Evolutionary conservation across 306 rosid genomes (phyloP), one percentile per base, ranked within the genome.

Genomic region (Cicer yamashitae): DNA sequence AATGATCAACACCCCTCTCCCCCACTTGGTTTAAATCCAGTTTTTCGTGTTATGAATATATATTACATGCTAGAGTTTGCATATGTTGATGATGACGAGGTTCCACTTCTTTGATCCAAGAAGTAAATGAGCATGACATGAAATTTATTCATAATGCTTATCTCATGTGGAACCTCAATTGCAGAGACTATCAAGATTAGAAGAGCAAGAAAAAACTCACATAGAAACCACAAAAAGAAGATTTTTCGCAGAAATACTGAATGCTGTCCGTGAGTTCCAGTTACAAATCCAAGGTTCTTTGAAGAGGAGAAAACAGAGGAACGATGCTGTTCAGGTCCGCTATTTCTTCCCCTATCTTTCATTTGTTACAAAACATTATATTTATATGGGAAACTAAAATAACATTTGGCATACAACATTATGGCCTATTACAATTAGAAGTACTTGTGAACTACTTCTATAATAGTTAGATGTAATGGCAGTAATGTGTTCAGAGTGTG

Each of bases 261-360:
- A 92, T 88, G 82, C 96, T 77, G 96, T 92, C 61, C 96, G 99
- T 25, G 99, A 94, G 75, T 90, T 89, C 84, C 99, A 92, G 77
- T 84, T 94, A 77, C 99, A 92, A 86, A 86, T 85, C 77, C 97
- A 94, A 84, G 93, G 96, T 72, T 79, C 97, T 67, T 30, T 87
- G 83, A 88, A 87, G 84, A 85, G 99, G 60, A 88, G 97, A 81
- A 94, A 92, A 77, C 96, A 89, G 73, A 87, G 97, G 80, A 94
- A 92, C 79, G 97, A 92, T 62, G 88, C 85, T 59, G 86, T 94
- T 71, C 93, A 84, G 91, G 99, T 92, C 73, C 18, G 70, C 78
- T 53, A 25, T 43, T 66, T 74, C 62, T 78, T 76, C 66, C 38
- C 56, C 53, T 62, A 61, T 52, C 66, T 64, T 72, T 71, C 34